Conservation (phyloP, 768 basidiomycete species). For the Galerina sulciceps region DNA sequence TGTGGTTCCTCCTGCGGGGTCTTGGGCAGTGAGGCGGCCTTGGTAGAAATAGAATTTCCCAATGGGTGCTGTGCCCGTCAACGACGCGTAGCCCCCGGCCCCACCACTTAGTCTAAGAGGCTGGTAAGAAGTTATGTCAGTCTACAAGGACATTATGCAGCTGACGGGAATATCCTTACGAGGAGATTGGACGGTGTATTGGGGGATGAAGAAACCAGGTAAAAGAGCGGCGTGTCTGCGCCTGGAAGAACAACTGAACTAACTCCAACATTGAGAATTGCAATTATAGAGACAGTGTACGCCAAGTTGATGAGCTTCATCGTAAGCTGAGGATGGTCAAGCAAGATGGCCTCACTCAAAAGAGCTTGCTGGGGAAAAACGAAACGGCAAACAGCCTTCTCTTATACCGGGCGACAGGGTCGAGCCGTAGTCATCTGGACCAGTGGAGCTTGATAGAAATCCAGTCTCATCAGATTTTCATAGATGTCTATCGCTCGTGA, state of each 20-base stretch:
- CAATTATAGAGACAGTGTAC: not conserved
- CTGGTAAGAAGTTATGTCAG: conserved; percentile 6
- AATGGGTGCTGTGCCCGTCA: conserved; percentile 25
- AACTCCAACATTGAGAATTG: not conserved
- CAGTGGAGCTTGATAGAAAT: not conserved
- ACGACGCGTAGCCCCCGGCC: conserved; percentile 16
- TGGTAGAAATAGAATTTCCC: conserved; percentile 31
- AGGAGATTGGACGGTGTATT: conserved; percentile 25
- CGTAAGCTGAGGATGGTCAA: not conserved
- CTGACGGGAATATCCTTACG: conserved; percentile 13
- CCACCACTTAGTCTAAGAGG: conserved; percentile 22
- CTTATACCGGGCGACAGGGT: not conserved
- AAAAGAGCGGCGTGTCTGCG: conserved; percentile 30
- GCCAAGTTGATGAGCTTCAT: not conserved
- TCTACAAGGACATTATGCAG: not conserved
- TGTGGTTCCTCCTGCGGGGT: conserved; percentile 12
- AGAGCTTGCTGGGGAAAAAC: too few relatives aligned
- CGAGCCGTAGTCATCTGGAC: too few relatives aligned
- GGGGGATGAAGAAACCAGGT: conserved; percentile 26
- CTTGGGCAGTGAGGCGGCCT: conserved; percentile 19
- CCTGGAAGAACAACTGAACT: conserved; percentile 18
- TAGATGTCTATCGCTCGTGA: not conserved
- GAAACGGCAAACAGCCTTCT: not conserved
- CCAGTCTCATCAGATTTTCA: not conserved
- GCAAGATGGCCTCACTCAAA: too few relatives aligned